phyloP scores from a whole-genome alignment of 2,329 filamentous ascomycete genomes.

The Talaromyces marneffei region DNA sequence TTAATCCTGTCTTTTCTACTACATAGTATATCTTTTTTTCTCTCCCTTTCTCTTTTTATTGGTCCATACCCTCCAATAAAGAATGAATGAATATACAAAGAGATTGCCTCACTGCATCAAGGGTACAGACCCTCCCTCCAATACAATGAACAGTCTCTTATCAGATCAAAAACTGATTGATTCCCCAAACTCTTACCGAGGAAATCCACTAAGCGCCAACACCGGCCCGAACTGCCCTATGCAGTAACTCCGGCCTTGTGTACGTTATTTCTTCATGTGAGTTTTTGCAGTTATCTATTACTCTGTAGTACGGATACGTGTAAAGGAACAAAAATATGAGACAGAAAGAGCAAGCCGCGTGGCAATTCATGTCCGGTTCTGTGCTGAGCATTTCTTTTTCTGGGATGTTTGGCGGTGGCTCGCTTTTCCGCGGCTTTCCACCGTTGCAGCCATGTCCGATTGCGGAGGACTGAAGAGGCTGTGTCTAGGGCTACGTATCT shows the following conservation, averaged over 20 bases:
- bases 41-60: too few relatives aligned
- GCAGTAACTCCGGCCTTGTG: not conserved
- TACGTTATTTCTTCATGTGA: not conserved
- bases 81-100: not conserved
- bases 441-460: not conserved
- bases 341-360: too few relatives aligned
- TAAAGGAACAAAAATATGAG: too few relatives aligned
- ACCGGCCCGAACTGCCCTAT: not conserved
- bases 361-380: too few relatives aligned
- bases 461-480: not conserved
- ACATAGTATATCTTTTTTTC: not conserved
- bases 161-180: slow-evolving; percentile 1
- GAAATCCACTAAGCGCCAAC: not conserved
- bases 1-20: not conserved
- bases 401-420: not conserved
- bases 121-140: too few relatives aligned
- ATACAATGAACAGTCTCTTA: not conserved
- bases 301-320: too few relatives aligned
- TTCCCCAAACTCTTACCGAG: not conserved
- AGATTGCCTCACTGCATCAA: too few relatives aligned
- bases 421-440: slow-evolving; percentile 3
- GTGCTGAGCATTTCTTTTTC: too few relatives aligned
- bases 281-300: not conserved
- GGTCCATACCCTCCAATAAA: not conserved
- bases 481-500: not conserved